Percentiles rank a stretch among this genome's conserved stretches.
phyloP scores from a whole-genome alignment of 208 protist species.

The Acanthamoeba healyi region DNA sequence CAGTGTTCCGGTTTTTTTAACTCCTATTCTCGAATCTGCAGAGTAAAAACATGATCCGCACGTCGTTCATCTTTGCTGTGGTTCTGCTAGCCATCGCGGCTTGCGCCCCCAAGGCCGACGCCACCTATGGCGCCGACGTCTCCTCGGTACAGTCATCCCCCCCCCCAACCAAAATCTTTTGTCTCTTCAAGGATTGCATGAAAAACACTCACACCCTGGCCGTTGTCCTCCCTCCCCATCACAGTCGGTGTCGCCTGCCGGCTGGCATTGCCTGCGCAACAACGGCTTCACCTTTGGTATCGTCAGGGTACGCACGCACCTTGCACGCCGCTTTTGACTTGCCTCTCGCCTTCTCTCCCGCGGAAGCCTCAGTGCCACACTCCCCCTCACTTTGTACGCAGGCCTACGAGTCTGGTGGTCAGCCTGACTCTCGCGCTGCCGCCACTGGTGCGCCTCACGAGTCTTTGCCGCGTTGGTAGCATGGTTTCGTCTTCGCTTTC shows the following conservation, averaged over 20 bases:
- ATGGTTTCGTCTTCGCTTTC: background rate
- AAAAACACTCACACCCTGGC: background rate
- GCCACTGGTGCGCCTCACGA: background rate
- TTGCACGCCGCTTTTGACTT: background rate
- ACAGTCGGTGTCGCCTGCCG: background rate
- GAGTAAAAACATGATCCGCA: background rate
- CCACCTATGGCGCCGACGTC: slow-evolving; percentile 32
- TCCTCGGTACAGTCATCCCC: background rate
- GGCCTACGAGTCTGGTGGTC: slow-evolving; percentile 18
- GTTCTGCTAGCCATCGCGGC: background rate
- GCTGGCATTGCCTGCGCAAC: slow-evolving; percentile 1
- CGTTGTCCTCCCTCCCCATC: background rate
- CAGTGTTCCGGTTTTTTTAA: no score
- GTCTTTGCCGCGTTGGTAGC: no score
- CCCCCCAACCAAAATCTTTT: background rate
- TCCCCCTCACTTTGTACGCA: no score
- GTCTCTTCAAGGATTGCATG: background rate
- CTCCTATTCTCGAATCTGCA: background rate
- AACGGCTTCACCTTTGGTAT: slow-evolving; percentile 51
- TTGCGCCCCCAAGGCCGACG: background rate
- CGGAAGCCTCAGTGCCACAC: no score
- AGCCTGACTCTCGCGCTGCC: background rate
- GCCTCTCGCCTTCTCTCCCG: background rate
- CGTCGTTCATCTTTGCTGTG: background rate
- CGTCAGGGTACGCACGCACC: background rate